Base-by-base conservation (phyloP, 2,329 filamentous ascomycete species). In the Penicillium fuscoglaucum region DNA sequence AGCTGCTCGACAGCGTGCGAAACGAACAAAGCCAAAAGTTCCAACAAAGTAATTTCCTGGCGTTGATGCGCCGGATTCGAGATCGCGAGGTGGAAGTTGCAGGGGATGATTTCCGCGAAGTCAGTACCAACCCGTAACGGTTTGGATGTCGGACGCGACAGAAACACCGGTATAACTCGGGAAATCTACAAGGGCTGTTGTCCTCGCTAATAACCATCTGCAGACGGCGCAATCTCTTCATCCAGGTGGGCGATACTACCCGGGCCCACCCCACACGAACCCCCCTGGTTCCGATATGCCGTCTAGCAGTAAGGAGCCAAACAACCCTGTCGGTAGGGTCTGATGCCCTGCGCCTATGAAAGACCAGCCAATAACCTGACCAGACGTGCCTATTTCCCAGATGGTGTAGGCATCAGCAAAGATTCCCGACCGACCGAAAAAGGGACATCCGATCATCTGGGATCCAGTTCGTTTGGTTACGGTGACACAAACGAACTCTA, bases 1-100 rank as follows among this genome's bases (percentile, higher is more conserved):
- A 88, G 58, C 80, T 96, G 4, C 79, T 95, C 6, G 81, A 88
- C 54, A 87, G 85, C 39, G 84, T 96, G 13, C 81, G 84, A 21
- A 80, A 87, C 66, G 87, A 93, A 65, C 82, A 85, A 58, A 87
- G 83, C 55, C 78, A 86, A 47, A 93, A 93, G 70, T 95, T 95
- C 73, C 85, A 87, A 66, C 85, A 92, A 69, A 93, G 90, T 64
- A 84, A 84, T 58, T 96, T 96, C 69, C 76, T 93, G 0, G 81
- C 83, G 4, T 78, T 96, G 46, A 95, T 96, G 90, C 84, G 89
- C 29, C 83, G 85, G 59, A 84, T 95, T 55, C 83, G 88, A 52
- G 86, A 90, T 69, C 81, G 83, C 55, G 87, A 95, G 76, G 85
- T 92, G 15, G 83, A 83, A 49, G 86, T 95, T 39, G 82, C 90